Base-by-base conservation (phyloP, 2,329 filamentous ascomycete genomes). In the Xylariaceae sp. region DNA sequence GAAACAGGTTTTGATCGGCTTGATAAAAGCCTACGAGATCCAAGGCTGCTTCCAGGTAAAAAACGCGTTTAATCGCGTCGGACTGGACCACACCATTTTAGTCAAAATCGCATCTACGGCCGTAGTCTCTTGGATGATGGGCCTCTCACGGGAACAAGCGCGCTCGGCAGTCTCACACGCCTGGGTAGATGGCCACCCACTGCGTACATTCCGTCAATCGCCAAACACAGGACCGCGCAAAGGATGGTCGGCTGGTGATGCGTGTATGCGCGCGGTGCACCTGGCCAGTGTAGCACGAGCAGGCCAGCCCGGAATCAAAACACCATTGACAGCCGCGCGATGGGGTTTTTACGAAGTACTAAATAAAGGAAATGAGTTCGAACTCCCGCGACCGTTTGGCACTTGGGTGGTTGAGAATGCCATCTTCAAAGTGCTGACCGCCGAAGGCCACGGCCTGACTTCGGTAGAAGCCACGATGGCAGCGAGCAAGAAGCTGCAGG, bases 11-110 rank as follows among this genome's bases (percentile, higher is more conserved):
- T 24, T 59, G 23, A 12, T 46, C 7, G 40, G 45, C 21, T 39
- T 55, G 34, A 73, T 76, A 57, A 78, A 77, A 56, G 71, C 75
- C 1, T 77, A 78, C 50, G 76, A 78, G 58, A 74, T 78, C 52
- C 76, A 78, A 51, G 76, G 76, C 16, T 65, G 61, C 47, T 70
- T 75, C 4, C 73, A 46, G 12, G 40, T 57, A 1, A 52, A 47
- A 26, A 49, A 55, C 23, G 44, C 45, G 9, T 78, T 77, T 61
- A 77, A 78, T 55, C 46, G 53, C 2, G 54, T 67, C n/a, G 76
- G 76, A 1, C 61, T 78, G 1, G 76, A 79, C 57, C 75, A 78
- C 56, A 67, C 70, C 0, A 71, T 79, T 6, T 69, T 78, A 5
- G 75, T 78, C 33, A 77, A 76, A 52, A 52, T 79, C 8, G 75